A percentile compares a stretch with the other conserved stretches of the same genome.
These are phyloP conservation scores for Colletotrichum shisoi DNA, from an alignment of 2,329 filamentous ascomycete genomes.

Conservation along the genomic window DNA sequence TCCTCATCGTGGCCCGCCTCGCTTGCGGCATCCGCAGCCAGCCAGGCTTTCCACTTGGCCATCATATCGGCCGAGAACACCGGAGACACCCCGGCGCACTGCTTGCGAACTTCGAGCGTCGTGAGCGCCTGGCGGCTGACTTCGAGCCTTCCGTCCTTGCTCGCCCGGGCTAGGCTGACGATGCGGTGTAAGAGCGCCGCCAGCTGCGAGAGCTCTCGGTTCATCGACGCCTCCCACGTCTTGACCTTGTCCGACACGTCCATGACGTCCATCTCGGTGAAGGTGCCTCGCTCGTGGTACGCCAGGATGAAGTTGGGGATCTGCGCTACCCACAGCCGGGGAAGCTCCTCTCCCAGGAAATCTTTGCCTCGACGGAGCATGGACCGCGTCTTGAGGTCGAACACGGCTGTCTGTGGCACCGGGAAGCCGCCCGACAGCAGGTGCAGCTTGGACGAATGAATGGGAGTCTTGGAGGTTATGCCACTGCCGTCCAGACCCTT, in stretches of 20 bases:
- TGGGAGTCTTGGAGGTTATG: not conserved
- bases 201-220: slow-evolving; percentile 45
- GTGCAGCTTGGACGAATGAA: not conserved
- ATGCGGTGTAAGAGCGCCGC: slow-evolving; percentile 42
- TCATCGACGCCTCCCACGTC: slow-evolving; percentile 50
- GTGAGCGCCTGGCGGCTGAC: slow-evolving; percentile 14
- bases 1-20: not conserved
- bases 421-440: slow-evolving; percentile 41
- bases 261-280: slow-evolving; percentile 49
- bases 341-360: slow-evolving; percentile 50
- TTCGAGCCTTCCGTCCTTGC: slow-evolving; percentile 22
- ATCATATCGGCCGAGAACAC: slow-evolving; percentile 15
- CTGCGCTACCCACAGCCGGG: slow-evolving; percentile 54
- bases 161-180: slow-evolving; percentile 20
- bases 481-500: not conserved
- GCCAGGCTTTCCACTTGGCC: slow-evolving; percentile 22
- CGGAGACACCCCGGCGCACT: slow-evolving; percentile 14
- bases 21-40: not conserved
- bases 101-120: slow-evolving; percentile 10
- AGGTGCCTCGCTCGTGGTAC: slow-evolving; percentile 50
- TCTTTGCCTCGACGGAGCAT: slow-evolving; percentile 42
- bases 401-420: slow-evolving; percentile 48
- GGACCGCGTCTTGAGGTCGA: slow-evolving; percentile 57
- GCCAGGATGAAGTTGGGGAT: slow-evolving; percentile 53
- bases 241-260: slow-evolving; percentile 46